Evolutionary conservation across 2,329 filamentous ascomycete genomes (phyloP), one percentile per base, ranked within the genome.

Genomic region (Verticillium alfalfae): DNA sequence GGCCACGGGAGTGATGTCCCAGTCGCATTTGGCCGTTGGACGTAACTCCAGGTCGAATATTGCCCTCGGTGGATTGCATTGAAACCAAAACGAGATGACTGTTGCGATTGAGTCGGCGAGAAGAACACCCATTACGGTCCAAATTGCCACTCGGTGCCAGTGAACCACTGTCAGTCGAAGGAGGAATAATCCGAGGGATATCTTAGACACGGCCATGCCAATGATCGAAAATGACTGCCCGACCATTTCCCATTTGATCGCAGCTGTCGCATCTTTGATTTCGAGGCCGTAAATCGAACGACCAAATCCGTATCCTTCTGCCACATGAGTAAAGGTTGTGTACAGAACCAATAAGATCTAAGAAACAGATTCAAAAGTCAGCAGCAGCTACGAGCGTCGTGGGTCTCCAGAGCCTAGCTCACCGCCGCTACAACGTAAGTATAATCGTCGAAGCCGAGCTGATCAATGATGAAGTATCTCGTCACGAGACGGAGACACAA

Each of bases 181-280:
- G 12, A 79, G 61, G 60, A 79, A 78, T 9, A 76, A 68, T 0
- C 75, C 76, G 0, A 79, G 66, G 0, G 76, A 77, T 59, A 68
- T 64, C 52, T 79, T 79, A 0, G 77, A 74, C 5, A 73, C 66
- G 5, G 73, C 72, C 69, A 77, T 78, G 12, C 75, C 76, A 2
- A 76, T 57, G 7, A 78, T 67, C 1, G 73, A 72, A 37, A 79
- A 76, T 0, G 71, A 70, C 59, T 76, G 73, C 3, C 72, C 72
- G 8, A 74, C 70, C 13, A 66, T 65, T 60, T 74, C 71, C 65
- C 68, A 69, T 26, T 74, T 67, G 18, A 68, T 67, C 0, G 74
- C 73, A 1, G 65, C 49, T 1, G 69, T 67, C 1, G 67, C 56
- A 7, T 71, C 63, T 6, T 70, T 67, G 1, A 71, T 65, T 22